phyloP scores from a whole-genome alignment of 768 basidiomycete genomes.

The Tricholoma hemisulphureum region DNA sequence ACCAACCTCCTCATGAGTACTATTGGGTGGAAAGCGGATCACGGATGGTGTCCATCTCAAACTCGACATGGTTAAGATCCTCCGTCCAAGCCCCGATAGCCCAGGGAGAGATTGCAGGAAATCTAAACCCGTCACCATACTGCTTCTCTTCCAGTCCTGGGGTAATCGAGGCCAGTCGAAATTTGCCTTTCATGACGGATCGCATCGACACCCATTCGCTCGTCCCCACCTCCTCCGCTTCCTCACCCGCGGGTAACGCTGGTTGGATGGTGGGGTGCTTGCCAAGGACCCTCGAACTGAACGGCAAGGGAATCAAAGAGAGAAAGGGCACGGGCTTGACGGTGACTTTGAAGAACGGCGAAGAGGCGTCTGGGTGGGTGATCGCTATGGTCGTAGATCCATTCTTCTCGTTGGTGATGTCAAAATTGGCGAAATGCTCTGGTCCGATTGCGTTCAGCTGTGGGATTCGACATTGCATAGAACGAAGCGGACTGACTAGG shows the following conservation, averaged over 20 bases:
- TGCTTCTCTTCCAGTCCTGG: conserved; percentile 5
- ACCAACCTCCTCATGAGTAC: too few species aligned
- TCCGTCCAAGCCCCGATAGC: not conserved
- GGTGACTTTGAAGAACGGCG: conserved; percentile 32
- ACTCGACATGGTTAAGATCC: not conserved
- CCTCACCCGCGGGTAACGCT: conserved; percentile 20
- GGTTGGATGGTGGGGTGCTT: conserved; percentile 18
- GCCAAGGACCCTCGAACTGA: conserved; percentile 17
- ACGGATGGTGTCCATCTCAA: not conserved
- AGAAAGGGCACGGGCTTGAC: conserved; percentile 25
- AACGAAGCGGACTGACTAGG: conserved; percentile 23
- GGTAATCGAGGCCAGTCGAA: conserved; percentile 10
- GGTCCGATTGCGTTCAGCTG: not conserved
- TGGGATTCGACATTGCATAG: not conserved
- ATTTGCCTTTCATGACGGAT: conserved; percentile 15
- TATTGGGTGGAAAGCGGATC: not conserved
- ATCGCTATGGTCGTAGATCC: conserved; percentile 26
- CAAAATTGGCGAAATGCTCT: conserved; percentile 33
- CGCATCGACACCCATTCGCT: conserved; percentile 17
- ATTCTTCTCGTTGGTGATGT: conserved; percentile 17
- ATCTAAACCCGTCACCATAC: not conserved
- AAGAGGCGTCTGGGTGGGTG: conserved; percentile 14
- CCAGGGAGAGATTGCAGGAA: conserved; percentile 1
- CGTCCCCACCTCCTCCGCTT: conserved; percentile 23
- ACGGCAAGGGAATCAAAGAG: conserved; percentile 21